Percentiles rank a stretch among this genome's conserved stretches.
phyloP scores from a whole-genome alignment of 23 red algal genomes.

The Pyropia yezoensis region DNA sequence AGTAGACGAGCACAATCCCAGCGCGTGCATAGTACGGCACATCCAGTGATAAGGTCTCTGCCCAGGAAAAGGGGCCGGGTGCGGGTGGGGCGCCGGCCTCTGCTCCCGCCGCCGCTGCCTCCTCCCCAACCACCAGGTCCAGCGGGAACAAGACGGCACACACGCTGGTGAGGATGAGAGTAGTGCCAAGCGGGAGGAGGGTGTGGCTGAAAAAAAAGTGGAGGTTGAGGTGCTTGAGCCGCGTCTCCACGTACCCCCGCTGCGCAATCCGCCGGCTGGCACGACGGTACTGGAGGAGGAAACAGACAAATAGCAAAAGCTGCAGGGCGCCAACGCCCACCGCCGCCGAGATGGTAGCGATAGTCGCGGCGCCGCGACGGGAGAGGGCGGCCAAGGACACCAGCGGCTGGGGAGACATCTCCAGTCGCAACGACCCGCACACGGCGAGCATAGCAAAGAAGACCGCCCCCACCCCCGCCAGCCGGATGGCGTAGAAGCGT shows the following conservation, averaged over 20 bases:
- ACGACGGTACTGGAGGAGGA: background rate
- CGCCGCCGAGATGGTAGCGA: background rate
- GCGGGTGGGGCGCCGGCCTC: background rate
- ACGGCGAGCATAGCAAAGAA: background rate
- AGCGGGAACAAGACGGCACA: background rate
- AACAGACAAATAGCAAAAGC: background rate
- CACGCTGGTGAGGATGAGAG: background rate
- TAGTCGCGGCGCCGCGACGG: background rate
- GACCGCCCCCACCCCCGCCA: background rate
- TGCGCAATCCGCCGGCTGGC: background rate
- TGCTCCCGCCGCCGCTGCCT: background rate
- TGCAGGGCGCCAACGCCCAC: background rate
- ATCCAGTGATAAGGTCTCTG: background rate
- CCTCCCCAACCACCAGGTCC: background rate
- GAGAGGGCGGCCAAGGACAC: background rate
- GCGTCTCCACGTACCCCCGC: background rate
- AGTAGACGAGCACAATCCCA: background rate
- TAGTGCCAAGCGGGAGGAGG: background rate
- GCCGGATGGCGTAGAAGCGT: background rate
- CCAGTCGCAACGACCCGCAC: background rate
- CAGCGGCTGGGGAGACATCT: background rate
- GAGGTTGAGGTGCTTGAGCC: background rate
- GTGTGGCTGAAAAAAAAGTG: background rate
- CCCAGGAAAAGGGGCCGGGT: background rate
- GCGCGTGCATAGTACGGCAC: slow-evolving; percentile 13